Percentiles rank a stretch among this genome's conserved stretches.
phyloP scores from a whole-genome alignment of 352 stramenopile genomes.

The Plasmopara muralis region DNA sequence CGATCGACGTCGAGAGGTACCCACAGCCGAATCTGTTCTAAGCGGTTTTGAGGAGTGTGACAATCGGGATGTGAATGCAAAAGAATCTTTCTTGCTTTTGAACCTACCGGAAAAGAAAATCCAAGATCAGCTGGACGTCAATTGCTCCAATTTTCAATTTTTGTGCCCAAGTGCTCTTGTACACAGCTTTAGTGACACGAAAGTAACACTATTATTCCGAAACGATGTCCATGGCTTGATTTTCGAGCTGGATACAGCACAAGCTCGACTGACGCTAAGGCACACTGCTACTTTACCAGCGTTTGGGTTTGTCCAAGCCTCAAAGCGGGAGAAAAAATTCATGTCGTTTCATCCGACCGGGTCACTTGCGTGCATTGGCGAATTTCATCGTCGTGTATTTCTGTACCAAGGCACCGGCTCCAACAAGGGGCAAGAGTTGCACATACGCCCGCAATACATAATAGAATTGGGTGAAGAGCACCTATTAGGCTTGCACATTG shows the following conservation, averaged over 20 bases:
- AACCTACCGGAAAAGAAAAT: conserved; percentile 32
- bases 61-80: conserved; percentile 66
- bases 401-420: conserved; percentile 47
- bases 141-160: conserved; percentile 67
- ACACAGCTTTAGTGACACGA: conserved; percentile 11
- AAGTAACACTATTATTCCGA: conserved; percentile 60
- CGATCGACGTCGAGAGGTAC: conserved; percentile 40
- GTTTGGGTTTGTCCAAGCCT: conserved; percentile 82
- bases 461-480: conserved; percentile 63
- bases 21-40: conserved; percentile 70
- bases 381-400: conserved; percentile 74
- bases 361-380: conserved; percentile 61
- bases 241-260: conserved; percentile 32
- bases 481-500: conserved; percentile 50
- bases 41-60: conserved; percentile 79
- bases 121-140: conserved; percentile 43
- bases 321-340: conserved; percentile 85
- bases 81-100: conserved; percentile 44
- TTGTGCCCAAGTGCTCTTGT: conserved; percentile 32
- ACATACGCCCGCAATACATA: conserved; percentile 62
- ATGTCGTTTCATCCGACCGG: conserved; percentile 47
- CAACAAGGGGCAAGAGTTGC: conserved; percentile 24
- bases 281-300: conserved; percentile 61
- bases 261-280: conserved; percentile 23
- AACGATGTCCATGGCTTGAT: conserved; percentile 76